These are phyloP conservation scores for Halophytophthora polymorphica DNA, from an alignment of 352 stramenopile species.

Conservation along the genomic window DNA sequence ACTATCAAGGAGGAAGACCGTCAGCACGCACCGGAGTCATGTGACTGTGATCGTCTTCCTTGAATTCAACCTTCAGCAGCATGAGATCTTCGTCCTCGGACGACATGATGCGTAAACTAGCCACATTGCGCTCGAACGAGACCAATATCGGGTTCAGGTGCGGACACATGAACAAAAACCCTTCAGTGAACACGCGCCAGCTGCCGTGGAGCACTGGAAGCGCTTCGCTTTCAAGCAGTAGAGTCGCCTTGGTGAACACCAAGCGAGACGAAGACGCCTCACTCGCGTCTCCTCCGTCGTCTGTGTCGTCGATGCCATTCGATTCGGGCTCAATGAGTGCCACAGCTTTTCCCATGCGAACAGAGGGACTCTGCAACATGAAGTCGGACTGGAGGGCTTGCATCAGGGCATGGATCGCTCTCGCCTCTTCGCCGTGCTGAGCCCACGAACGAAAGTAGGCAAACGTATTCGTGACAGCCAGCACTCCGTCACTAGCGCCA, in stretches of 20 bases:
- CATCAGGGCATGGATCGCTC: constrained; percentile 37
- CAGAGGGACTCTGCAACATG: constrained; percentile 49
- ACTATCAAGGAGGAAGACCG: neutral
- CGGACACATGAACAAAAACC: constrained; percentile 56
- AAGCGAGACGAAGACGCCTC: constrained; percentile 4
- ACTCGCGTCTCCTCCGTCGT: neutral
- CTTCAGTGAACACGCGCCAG: constrained; percentile 51
- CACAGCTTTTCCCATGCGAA: constrained; percentile 44
- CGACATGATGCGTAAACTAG: constrained; percentile 42
- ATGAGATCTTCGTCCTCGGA: constrained; percentile 66
- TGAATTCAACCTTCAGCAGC: constrained; percentile 54
- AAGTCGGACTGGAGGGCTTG: constrained; percentile 57
- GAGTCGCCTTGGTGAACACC: constrained; percentile 27
- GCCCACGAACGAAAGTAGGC: constrained; percentile 66
- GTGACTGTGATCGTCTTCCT: constrained; percentile 17
- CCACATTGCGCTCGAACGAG: constrained; percentile 56
- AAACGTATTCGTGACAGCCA: constrained; percentile 60
- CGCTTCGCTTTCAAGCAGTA: constrained; percentile 50
- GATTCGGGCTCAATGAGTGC: constrained; percentile 30
- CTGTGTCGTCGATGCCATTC: neutral
- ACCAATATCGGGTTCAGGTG: constrained; percentile 61
- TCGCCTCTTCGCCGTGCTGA: constrained; percentile 39
- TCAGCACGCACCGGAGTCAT: constrained; percentile 22
- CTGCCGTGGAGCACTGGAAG: constrained; percentile 40
- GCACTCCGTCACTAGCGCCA: constrained; percentile 1